Evolutionary conservation across 805 yeast genomes (phyloP).

Genomic region (Lipomyces sp.): DNA sequence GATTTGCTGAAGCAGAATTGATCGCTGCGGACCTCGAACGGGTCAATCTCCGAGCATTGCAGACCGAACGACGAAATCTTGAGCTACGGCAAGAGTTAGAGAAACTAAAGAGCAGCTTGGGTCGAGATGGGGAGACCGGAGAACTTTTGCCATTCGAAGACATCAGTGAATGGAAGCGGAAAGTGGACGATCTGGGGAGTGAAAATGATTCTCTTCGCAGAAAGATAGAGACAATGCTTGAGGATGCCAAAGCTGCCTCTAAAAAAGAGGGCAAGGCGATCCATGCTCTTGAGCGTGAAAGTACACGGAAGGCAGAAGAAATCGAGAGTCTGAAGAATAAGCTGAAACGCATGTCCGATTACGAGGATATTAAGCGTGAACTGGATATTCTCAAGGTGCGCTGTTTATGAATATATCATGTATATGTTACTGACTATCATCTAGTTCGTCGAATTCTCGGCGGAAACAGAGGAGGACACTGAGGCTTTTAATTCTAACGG

Average conservation of each 20-base stretch:
- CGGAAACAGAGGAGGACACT: conserved; percentile 44
- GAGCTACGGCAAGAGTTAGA: conserved; percentile 70
- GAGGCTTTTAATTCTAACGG: conserved; percentile 39
- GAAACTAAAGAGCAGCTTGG: conserved; percentile 44
- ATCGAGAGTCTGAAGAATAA: conserved; percentile 55
- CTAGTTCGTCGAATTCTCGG: conserved; percentile 41
- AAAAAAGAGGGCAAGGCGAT: conserved; percentile 13
- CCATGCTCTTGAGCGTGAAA: conserved; percentile 29
- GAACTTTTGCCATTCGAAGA: conserved; percentile 21
- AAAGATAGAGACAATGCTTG: conserved; percentile 28
- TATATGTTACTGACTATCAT: conserved; percentile 47
- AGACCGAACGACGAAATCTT: conserved; percentile 78
- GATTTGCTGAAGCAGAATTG: conserved; percentile 58
- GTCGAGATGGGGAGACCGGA: conserved; percentile 41
- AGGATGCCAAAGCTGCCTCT: conserved; percentile 25
- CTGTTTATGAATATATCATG: conserved; percentile 61
- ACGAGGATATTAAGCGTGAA: conserved; percentile 80
- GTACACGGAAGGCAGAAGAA: conserved; percentile 55
- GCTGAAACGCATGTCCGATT: conserved; percentile 62
- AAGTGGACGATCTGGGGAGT: conserved; percentile 56
- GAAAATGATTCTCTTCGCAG: conserved; percentile 33
- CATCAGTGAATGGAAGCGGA: conserved; percentile 51
- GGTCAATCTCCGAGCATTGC: conserved; percentile 67
- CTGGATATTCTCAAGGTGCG: conserved; percentile 71
- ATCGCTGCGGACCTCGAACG: conserved; percentile 76